Evolutionary conservation across 768 basidiomycete genomes (phyloP).

Genomic region (Mycena rosella): DNA sequence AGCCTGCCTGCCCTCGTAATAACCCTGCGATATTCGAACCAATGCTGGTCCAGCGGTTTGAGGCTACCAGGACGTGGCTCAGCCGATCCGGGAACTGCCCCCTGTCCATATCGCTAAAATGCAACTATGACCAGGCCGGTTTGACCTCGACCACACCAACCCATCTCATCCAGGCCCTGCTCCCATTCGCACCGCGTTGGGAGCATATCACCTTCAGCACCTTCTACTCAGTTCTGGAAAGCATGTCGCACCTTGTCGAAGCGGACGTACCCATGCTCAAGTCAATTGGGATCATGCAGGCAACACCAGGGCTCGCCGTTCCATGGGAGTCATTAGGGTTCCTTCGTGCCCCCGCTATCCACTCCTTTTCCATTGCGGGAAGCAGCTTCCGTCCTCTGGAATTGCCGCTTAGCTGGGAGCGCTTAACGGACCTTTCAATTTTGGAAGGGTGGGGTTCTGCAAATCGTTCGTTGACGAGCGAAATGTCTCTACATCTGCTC

Average conservation of each 20-base stretch:
- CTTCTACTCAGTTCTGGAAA: background rate
- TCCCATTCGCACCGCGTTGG: constrained; percentile 15
- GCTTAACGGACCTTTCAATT: background rate
- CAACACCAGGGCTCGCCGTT: background rate
- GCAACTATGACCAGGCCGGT: background rate
- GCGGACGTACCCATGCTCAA: constrained; percentile 8
- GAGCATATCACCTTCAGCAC: background rate
- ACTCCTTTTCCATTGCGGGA: background rate
- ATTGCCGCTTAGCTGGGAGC: constrained; percentile 1
- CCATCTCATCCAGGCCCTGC: background rate
- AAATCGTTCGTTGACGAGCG: background rate
- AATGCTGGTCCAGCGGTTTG: background rate
- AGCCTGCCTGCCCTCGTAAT: background rate
- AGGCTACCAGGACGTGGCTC: background rate
- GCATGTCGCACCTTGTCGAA: background rate
- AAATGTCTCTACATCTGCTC: background rate
- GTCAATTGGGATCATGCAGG: background rate
- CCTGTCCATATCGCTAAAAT: constrained; percentile 6
- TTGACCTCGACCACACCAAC: background rate
- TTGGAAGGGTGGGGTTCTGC: background rate
- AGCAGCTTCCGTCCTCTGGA: background rate
- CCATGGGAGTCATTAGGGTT: background rate
- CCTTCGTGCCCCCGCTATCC: background rate
- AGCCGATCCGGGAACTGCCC: constrained; percentile 2
- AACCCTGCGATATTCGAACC: background rate